Evolutionary conservation across 768 basidiomycete genomes (phyloP).

Genomic region (Leccinum truebloodii): DNA sequence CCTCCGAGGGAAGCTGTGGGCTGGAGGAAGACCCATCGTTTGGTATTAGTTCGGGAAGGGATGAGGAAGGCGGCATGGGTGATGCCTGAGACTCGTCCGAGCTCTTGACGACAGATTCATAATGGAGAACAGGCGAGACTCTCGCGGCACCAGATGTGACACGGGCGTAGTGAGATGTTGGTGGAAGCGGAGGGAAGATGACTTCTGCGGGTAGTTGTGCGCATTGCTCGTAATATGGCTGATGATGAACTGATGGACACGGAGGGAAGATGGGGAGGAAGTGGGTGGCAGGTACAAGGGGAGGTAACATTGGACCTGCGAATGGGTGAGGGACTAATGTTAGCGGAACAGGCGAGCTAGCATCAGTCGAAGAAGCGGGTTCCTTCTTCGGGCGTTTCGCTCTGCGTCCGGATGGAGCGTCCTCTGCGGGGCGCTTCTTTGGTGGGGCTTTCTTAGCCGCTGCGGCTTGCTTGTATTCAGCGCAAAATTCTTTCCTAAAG

Average conservation of each 20-base stretch:
- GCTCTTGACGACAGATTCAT: slow-evolving; percentile 23
- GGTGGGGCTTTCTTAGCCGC: slow-evolving; percentile 31
- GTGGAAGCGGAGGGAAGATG: slow-evolving; percentile 73
- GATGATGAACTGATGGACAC: slow-evolving; percentile 63
- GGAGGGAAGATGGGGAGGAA: slow-evolving; percentile 48
- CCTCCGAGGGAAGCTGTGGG: slow-evolving; percentile 44
- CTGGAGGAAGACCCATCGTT: slow-evolving; percentile 69
- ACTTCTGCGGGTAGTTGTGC: slow-evolving; percentile 59
- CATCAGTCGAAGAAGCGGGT: slow-evolving; percentile 23
- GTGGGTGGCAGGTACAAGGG: slow-evolving; percentile 27
- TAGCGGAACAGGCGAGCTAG: slow-evolving; percentile 22
- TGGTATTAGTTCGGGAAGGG: slow-evolving; percentile 64
- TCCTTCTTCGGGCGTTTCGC: slow-evolving; percentile 49
- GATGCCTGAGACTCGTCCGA: slow-evolving; percentile 28
- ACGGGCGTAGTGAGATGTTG: slow-evolving; percentile 44
- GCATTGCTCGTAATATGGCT: slow-evolving; percentile 71
- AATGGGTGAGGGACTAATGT: slow-evolving; percentile 23
- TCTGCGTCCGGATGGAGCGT: slow-evolving; percentile 40
- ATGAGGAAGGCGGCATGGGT: slow-evolving; percentile 36
- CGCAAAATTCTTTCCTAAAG: slow-evolving; percentile 66
- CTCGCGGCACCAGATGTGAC: slow-evolving; percentile 19
- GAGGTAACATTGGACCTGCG: slow-evolving; percentile 20
- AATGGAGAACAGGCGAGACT: slow-evolving; percentile 23
- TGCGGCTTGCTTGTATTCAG: slow-evolving; percentile 35
- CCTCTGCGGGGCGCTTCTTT: slow-evolving; percentile 44